Evolutionary conservation across 176 grass and related monocot genomes (phyloP), one percentile per base, ranked within the genome.

Genomic region (Avena atlantica): DNA sequence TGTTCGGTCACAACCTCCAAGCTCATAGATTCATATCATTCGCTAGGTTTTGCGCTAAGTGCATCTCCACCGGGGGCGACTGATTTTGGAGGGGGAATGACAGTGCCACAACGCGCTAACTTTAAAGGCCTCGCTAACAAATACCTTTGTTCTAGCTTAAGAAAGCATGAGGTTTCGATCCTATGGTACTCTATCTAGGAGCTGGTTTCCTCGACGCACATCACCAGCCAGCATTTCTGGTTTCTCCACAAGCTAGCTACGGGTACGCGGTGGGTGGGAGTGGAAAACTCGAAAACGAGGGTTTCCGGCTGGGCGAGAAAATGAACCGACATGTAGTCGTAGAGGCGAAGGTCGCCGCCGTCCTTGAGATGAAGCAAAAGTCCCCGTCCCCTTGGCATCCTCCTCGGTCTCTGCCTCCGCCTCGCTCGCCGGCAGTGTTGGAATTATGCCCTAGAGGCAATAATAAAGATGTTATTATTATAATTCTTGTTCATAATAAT

Each of bases 361-460:
- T 91, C 89, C 80, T 91, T 91, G 75, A 91, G 67, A 7, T 36
- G 80, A 91, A 91, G 85, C 85, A 91, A 67, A 50, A 66, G 75
- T 91, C 85, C 64, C 78, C 74, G 9, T 82, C 89, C 40, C 73
- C 23, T 76, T 48, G 73, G 23, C 45, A 14, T 91, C 84, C 45
- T 47, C 80, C 17, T 77, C 6, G 20, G 9, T 31, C 20, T 90
- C 84, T 31, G 31, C 75, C 17, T 82, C 88, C 0, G 0, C 11
- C 16, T 47, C 88, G 49, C 17, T 56, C 52, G 4, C 23, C 57
- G 56, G 79, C 63, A 2, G 79, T n/a, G n/a, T n/a, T n/a, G n/a
- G n/a, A n/a, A n/a, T n/a, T n/a, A n/a, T n/a, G n/a, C n/a, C n/a
- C n/a, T n/a, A n/a, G n/a, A n/a, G n/a, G n/a, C n/a, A n/a, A n/a